Base-by-base conservation (phyloP, 2,329 filamentous ascomycete species). In the Fusarium sp. region DNA sequence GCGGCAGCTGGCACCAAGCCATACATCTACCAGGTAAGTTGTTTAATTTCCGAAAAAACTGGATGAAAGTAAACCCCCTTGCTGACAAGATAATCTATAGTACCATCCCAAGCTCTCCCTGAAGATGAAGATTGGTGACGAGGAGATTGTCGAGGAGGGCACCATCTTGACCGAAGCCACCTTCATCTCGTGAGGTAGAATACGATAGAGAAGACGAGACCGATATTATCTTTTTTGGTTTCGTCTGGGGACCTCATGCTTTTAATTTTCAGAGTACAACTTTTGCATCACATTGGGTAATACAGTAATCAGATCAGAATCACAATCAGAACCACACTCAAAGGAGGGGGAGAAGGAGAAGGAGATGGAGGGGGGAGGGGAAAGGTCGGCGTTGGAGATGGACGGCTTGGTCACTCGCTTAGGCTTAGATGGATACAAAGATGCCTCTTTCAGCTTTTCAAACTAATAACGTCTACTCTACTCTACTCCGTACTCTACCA, bases 1-100 rank as follows among this genome's bases (percentile, higher is more conserved):
- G 91, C 88, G 69, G 93, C 95, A 15, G 93, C 91, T 6, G 96
- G 96, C 67, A 97, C 96, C 28, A 96, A 94, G 84, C 96, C 96
- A 8, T 99, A 98, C 80, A 98, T 99, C 75, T 99, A 98, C 82
- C 96, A 97, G 86, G 93, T 94, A 80, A 71, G 86, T 47, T 56
- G 8, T 42, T 79, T 29, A 48, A 37, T 50, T 33, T 37, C 48
- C 29, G 37, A 53, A 20, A 20, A 16, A 31, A 18, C n/a, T 54
- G 28, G 76, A 42, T 20, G n/a, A 37, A 57, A 24, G 26, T 26
- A n/a, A 55, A 46, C 42, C 60, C 55, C 46, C 44, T 66, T 42
- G 55, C 68, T 74, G 37, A 73, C 47, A 35, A 58, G 37, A 49
- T 31, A 53, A 39, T 60, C 43, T 64, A 59, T 69, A 97, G 92